phyloP scores from a whole-genome alignment of 2,329 filamentous ascomycete species.

The Botryotinia calthae region DNA sequence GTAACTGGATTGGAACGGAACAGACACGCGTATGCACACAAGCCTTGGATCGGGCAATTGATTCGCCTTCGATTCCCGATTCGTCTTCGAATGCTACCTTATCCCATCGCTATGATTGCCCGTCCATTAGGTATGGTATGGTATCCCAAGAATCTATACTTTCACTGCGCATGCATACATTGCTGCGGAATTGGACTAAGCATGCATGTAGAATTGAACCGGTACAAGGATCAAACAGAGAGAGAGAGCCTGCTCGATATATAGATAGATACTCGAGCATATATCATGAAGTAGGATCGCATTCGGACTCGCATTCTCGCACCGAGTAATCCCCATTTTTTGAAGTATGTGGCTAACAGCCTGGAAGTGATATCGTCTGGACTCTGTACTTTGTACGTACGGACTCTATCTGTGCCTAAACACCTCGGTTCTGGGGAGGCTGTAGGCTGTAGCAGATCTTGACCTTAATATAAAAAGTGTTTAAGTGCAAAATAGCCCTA shows the following conservation, averaged over 20 bases:
- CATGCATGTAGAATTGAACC: neutral
- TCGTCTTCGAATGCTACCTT: neutral
- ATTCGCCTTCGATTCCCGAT: neutral
- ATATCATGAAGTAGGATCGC: neutral
- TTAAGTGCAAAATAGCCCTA: neutral
- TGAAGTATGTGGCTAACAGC: neutral
- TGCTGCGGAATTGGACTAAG: neutral
- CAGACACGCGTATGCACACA: neutral
- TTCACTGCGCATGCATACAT: neutral
- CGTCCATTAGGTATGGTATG: neutral
- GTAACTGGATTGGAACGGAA: neutral
- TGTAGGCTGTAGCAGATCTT: neutral
- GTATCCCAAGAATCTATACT: neutral
- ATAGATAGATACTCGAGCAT: too few species aligned
- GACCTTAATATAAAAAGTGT: neutral
- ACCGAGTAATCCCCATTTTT: neutral
- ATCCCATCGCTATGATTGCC: neutral
- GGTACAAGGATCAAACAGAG: neutral
- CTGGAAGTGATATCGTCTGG: too few species aligned
- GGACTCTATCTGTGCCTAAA: too few species aligned
- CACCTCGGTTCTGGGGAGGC: too few species aligned
- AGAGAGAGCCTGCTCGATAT: neutral
- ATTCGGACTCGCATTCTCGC: constrained; percentile 5
- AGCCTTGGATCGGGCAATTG: neutral
- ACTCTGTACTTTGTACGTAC: too few species aligned